These are phyloP conservation scores for Epithemia pelagica DNA, from an alignment of 108 stramenopile genomes.

Conservation along the genomic window DNA sequence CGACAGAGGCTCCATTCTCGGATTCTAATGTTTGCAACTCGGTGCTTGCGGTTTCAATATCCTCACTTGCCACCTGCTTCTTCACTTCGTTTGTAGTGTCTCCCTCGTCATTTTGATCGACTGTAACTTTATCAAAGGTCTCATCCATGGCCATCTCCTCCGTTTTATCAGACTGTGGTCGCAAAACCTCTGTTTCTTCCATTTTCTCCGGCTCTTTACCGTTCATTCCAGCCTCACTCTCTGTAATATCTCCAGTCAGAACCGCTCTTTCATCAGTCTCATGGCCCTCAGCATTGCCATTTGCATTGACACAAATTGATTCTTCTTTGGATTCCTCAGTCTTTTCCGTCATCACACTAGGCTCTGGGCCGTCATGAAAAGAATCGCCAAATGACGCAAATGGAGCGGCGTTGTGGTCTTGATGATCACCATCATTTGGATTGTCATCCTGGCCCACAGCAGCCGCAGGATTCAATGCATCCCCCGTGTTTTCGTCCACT, in stretches of 20 bases:
- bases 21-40: too few species aligned
- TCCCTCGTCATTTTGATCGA: not conserved
- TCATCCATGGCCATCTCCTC: not conserved
- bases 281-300: not conserved
- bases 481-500: too few species aligned
- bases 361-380: too few species aligned
- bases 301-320: not conserved
- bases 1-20: too few species aligned
- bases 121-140: not conserved
- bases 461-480: too few species aligned
- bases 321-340: too few species aligned
- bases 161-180: too few species aligned
- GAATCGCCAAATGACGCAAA: too few species aligned
- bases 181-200: too few species aligned
- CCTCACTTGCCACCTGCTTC: too few species aligned
- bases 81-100: not conserved
- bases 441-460: not conserved
- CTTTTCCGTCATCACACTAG: too few species aligned
- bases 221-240: not conserved
- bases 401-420: not conserved
- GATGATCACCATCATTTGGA: not conserved
- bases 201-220: not conserved
- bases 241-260: not conserved
- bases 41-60: too few species aligned
- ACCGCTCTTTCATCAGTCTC: not conserved